phyloP scores from a whole-genome alignment of 768 basidiomycete genomes.

The Collybia nuda region DNA sequence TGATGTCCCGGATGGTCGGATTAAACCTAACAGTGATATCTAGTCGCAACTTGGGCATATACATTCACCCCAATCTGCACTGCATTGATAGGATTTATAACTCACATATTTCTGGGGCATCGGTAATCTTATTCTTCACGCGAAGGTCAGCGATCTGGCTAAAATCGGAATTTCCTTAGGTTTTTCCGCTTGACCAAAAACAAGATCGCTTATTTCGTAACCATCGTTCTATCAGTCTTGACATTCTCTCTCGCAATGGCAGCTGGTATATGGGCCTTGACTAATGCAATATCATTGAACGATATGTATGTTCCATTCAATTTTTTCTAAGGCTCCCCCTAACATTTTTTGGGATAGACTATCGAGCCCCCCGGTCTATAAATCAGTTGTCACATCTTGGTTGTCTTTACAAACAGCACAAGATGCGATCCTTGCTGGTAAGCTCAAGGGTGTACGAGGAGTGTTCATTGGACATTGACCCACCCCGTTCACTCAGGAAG shows the following conservation, averaged over 20 bases:
- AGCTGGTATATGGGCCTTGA: slow-evolving; percentile 11
- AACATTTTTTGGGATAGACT: background rate
- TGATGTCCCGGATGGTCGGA: background rate
- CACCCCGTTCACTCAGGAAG: slow-evolving; percentile 6
- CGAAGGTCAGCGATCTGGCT: slow-evolving; percentile 3
- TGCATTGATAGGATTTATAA: slow-evolving; percentile 31
- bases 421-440: slow-evolving; percentile 12
- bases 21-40: background rate
- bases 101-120: slow-evolving; percentile 32
- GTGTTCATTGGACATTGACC: background rate
- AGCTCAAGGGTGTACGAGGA: background rate
- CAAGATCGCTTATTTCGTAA: background rate
- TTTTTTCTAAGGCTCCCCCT: too few relatives aligned
- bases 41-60: slow-evolving; percentile 32
- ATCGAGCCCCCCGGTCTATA: background rate
- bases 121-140: slow-evolving; percentile 18
- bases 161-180: slow-evolving; percentile 18
- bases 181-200: slow-evolving; percentile 9
- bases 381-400: slow-evolving; percentile 5
- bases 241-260: slow-evolving; percentile 14
- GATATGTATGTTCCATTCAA: slow-evolving; percentile 13
- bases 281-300: slow-evolving; percentile 9
- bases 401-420: slow-evolving; percentile 7
- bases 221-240: slow-evolving; percentile 1
- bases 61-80: slow-evolving; percentile 34